These are phyloP conservation scores for Carex sylvatica DNA, from an alignment of 202 grass and related monocot genomes.

Conservation along the genomic window DNA sequence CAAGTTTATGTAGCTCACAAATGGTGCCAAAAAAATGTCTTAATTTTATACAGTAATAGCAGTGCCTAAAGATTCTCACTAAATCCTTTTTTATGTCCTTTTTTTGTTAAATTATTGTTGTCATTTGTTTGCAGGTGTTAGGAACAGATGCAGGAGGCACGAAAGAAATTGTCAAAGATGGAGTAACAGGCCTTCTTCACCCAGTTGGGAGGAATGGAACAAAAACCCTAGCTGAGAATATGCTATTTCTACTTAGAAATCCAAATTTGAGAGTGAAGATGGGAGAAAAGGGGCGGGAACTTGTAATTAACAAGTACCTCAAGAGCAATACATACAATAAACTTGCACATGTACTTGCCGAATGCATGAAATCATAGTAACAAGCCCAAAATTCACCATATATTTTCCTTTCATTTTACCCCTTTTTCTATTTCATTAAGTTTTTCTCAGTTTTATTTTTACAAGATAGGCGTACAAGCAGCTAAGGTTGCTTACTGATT, in stretches of 20 bases:
- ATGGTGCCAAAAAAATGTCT: not conserved
- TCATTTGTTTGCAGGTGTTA: constrained; percentile 27
- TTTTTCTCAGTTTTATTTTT: not conserved
- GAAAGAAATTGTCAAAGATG: constrained; percentile 35
- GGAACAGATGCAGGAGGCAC: constrained; percentile 55
- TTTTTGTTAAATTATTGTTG: not conserved
- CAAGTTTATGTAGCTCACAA: not conserved
- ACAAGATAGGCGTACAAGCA: not conserved
- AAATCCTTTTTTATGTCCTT: not conserved
- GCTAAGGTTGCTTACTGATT: constrained; percentile 8
- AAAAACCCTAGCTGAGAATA: constrained; percentile 34
- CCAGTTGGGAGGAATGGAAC: constrained; percentile 31
- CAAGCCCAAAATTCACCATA: not conserved
- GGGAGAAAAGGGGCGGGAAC: constrained; percentile 39
- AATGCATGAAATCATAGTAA: constrained; percentile 40
- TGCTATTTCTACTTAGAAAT: constrained; percentile 38
- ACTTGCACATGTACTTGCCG: constrained; percentile 32
- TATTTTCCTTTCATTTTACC: not conserved
- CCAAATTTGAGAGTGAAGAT: constrained; percentile 33
- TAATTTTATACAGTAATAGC: not conserved
- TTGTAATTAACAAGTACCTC: constrained; percentile 41
- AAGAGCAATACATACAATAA: constrained; percentile 40
- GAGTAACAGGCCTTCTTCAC: constrained; percentile 44
- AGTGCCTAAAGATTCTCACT: not conserved
- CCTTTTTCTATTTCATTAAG: not conserved